Evolutionary conservation across 164 flowering plant species (phyloP), one percentile per base, ranked within the genome.

Genomic region (Piper betle): DNA sequence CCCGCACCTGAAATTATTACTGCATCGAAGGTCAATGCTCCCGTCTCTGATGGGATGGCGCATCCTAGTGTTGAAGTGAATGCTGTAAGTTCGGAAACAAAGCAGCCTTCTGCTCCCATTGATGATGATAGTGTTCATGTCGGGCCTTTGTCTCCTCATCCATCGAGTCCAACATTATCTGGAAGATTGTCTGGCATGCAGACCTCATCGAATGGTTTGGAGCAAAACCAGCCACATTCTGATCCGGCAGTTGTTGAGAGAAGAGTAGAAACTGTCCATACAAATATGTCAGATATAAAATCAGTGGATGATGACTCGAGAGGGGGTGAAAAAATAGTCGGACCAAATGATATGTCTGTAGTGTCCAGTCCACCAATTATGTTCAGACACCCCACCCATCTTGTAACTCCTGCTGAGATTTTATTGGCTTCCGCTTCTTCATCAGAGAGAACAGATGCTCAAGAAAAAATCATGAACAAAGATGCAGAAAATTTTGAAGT

Each of bases 351-450:
- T 68, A 67, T 63, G 48, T 69, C 85, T 42, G 59, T 64, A 64
- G 71, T 64, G 38, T 58, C 70, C 25, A 79, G 63, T 77, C 68
- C 81, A 54, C 73, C 77, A 59, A 46, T 69, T 39, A 64, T 71
- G 70, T 85, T 84, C 75, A 84, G 79, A 69, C 91, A 82, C 68
- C 91, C 96, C 19, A 88, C 94, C 54, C 96, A 90, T 75, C 74
- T 93, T 53, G 74, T 93, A 57, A 93, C 99, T 58, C 97, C 99
- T 50, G 75, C 88, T 37, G 99, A 93, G 74, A 81, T 89, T 46
- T 64, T 88, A 54, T 64, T 67, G 39, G 83, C 62, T 82, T 85
- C 84, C 46, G 78, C 55, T 65, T 77, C 90, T 59, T 77, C 94
- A 13, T 67, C 91, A 54, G 96, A 84, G 57, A 67, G 42, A 42